Evolutionary conservation across 208 protist species (phyloP), one percentile per base, ranked within the genome.

Genomic region (Angomonas deanei): DNA sequence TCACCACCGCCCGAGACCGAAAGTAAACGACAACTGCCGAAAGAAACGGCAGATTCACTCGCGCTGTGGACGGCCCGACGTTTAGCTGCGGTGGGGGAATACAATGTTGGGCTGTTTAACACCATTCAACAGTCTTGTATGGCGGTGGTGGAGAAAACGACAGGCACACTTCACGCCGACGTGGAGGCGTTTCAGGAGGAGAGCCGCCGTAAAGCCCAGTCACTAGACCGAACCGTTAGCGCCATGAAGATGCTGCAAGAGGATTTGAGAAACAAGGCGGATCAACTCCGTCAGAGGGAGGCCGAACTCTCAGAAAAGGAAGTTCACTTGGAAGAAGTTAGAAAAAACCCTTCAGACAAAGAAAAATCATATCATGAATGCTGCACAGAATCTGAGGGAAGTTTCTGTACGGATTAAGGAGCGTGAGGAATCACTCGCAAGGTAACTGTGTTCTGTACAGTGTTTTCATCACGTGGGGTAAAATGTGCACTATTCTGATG

Each of bases 191-290:
- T 72, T 62, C 58, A 61, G 38, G 67, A 75, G 63, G 48, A 54
- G 8, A 61, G 68, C 2, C 32, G 46, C 1, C 78, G 78, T 59
- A 82, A 76, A 54, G 75, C 73, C 2, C 28, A 56, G 31, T 75
- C 76, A 15, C 63, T 89, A 23, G 78, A 85, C 58, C 42, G 77
- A 19, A 89, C 82, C 8, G 85, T 76, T 8, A 75, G 64, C 33
- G 80, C 78, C 13, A 85, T 89, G 34, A 73, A 68, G 21, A 42
- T 58, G 6, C 67, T 89, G 26, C 74, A 85, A 66, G 59, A 76
- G 17, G 78, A 81, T 13, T 38, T 84, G 61, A 67, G 63, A 0
- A 33, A 53, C 26, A 61, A 68, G 28, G 53, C 69, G 30, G 67
- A 69, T 30, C 52, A 48, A n/a, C 46, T 78, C 11, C 34, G 49